Conservation (phyloP, 768 basidiomycete genomes). For the Boletellus emodensis region DNA sequence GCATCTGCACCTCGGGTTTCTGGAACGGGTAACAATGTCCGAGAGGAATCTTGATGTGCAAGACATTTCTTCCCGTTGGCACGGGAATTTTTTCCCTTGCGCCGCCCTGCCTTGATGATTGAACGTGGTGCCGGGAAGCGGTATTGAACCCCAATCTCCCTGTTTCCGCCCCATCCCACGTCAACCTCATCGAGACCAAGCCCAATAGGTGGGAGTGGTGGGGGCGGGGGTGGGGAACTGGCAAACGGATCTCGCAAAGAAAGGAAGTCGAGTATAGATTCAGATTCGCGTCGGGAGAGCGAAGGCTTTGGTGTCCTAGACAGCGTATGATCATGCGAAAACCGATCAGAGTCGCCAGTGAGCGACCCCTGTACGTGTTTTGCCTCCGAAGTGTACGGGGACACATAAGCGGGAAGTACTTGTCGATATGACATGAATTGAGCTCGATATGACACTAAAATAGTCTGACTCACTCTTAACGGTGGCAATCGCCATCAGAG, state of each 20-base stretch:
- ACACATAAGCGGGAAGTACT: slow-evolving; percentile 20
- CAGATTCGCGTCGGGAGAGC: slow-evolving; percentile 20
- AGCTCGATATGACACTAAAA: not conserved
- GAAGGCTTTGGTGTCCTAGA: slow-evolving; percentile 16
- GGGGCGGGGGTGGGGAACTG: slow-evolving; percentile 31
- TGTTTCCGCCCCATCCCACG: slow-evolving; percentile 22
- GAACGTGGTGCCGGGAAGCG: slow-evolving; percentile 33
- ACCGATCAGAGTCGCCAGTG: not conserved
- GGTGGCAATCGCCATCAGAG: slow-evolving; percentile 11
- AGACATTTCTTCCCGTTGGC: slow-evolving; percentile 21
- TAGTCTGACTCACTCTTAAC: slow-evolving; percentile 22
- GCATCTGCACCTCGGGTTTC: slow-evolving; percentile 15
- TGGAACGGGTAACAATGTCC: slow-evolving; percentile 22
- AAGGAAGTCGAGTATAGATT: slow-evolving; percentile 31
- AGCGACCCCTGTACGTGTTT: not conserved
- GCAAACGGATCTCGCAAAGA: slow-evolving; percentile 33
- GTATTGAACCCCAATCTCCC: slow-evolving; percentile 26
- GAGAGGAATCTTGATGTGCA: slow-evolving; percentile 26
- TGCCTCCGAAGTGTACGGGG: slow-evolving; percentile 8
- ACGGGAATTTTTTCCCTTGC: slow-evolving; percentile 15
- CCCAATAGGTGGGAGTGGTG: slow-evolving; percentile 25
- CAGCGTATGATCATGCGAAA: slow-evolving; percentile 1
- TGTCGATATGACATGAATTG: not conserved
- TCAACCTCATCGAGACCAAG: slow-evolving; percentile 29
- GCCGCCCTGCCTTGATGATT: slow-evolving; percentile 20